These are phyloP conservation scores for Amaranthus tricolor DNA, from an alignment of 179 eudicot genomes.

Conservation along the genomic window DNA sequence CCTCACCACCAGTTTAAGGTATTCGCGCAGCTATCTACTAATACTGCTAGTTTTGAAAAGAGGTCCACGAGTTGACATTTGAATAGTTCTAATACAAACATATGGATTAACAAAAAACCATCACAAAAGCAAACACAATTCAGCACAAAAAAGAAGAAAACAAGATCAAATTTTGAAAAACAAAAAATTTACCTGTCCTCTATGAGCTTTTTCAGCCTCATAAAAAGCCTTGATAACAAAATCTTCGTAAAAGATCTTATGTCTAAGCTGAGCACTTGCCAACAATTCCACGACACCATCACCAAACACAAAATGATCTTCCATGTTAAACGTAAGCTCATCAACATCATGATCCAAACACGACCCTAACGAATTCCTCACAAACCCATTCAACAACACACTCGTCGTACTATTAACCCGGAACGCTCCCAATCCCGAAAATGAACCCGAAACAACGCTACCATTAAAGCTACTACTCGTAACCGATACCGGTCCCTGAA, in stretches of 20 bases:
- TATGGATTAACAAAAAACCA: neutral
- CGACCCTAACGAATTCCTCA: constrained; percentile 40
- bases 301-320: constrained; percentile 40
- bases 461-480: constrained; percentile 36
- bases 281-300: constrained; percentile 59
- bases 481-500: constrained; percentile 59
- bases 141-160: neutral
- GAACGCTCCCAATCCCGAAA: constrained; percentile 33
- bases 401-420: constrained; percentile 28
- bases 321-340: constrained; percentile 81
- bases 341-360: constrained; percentile 37
- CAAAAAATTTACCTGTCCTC: constrained; percentile 68
- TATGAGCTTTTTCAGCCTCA: constrained; percentile 94
- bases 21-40: too few relatives aligned
- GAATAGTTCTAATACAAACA: too few relatives aligned
- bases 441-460: constrained; percentile 28
- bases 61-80: too few relatives aligned
- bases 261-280: constrained; percentile 60
- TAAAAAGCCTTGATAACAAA: constrained; percentile 79
- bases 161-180: neutral
- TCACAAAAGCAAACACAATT: neutral
- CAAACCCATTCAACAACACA: constrained; percentile 63
- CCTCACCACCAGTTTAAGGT: too few relatives aligned
- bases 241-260: constrained; percentile 60
- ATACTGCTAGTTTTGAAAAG: too few relatives aligned